Evolutionary conservation across 1,284 basidiomycete species (phyloP), one percentile per base, ranked within the genome.

Genomic region (Cutaneotrichosporon sp.): DNA sequence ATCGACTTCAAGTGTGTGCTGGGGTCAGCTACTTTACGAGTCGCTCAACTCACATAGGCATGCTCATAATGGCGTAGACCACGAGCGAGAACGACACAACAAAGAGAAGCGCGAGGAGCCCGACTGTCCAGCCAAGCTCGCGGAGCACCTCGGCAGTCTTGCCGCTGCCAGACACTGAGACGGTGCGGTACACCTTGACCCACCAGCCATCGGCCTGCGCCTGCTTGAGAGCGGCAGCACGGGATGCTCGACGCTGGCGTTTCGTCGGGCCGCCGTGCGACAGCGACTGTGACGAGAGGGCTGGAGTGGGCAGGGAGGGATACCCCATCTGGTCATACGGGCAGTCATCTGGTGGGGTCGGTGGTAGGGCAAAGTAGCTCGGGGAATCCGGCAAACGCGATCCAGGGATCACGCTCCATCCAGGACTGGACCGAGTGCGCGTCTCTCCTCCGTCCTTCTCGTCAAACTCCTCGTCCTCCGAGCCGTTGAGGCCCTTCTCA

Each of bases 101-200:
- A 60, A 82, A 81, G 6, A 74, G 68, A 14, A 67, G 64, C 0
- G 73, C 77, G 49, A 82, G 66, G 16, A 72, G 59, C 8, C 72
- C 73, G 10, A 82, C 72, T 5, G 78, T 80, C 77, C 80, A 81
- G 11, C 77, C 76, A 21, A 82, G 67, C 47, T 78, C 79, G 32
- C 70, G 66, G 8, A 80, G 61, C 18, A 80, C 77, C 56, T 75
- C 70, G 14, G 70, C 71, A 32, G 78, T 74, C 65, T 81, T 79
- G 50, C 76, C 78, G 9, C 68, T 70, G 21, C 72, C 70, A 6
- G 67, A 64, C 26, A 63, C 59, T 3, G 60, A 46, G 38, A 63
- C 52, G 16, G 61, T 63, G 40, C 65, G 64, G 57, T 68, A 65
- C 16, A 68, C 65, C 59, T 65, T 69, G 51, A 62, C 63, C 65